A percentile compares a stretch with the other conserved stretches of the same genome.
phyloP scores from a whole-genome alignment of 768 basidiomycete species.

The Gymnopilus dilepis region DNA sequence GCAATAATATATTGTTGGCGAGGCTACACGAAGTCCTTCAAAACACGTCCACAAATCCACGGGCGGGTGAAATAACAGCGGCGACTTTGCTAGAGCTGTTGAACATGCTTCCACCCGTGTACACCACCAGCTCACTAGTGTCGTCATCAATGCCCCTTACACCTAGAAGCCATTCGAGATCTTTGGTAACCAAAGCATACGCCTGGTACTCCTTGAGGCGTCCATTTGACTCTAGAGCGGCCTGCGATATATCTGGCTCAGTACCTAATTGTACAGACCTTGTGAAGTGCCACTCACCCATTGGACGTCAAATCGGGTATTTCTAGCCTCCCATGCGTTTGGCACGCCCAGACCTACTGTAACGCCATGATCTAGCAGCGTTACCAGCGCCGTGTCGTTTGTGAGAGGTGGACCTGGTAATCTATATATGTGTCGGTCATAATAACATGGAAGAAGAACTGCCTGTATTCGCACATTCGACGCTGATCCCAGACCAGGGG shows the following conservation, averaged over 20 bases:
- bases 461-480: slow-evolving; percentile 54
- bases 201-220: slow-evolving; percentile 46
- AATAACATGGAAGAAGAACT: background rate
- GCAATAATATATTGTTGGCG: slow-evolving; percentile 9
- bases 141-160: slow-evolving; percentile 45
- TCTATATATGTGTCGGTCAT: slow-evolving; percentile 35
- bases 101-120: slow-evolving; percentile 62
- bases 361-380: slow-evolving; percentile 73
- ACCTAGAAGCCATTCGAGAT: slow-evolving; percentile 47
- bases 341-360: slow-evolving; percentile 74
- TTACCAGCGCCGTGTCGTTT: slow-evolving; percentile 62
- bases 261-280: background rate
- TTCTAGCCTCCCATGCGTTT: slow-evolving; percentile 76
- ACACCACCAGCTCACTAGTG: slow-evolving; percentile 64
- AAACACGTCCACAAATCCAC: slow-evolving; percentile 56
- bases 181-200: slow-evolving; percentile 49
- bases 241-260: slow-evolving; percentile 35
- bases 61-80: slow-evolving; percentile 59
- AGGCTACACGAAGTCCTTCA: slow-evolving; percentile 24
- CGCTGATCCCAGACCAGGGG: slow-evolving; percentile 75
- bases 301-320: slow-evolving; percentile 75
- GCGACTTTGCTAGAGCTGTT: slow-evolving; percentile 58
- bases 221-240: slow-evolving; percentile 52
- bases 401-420: slow-evolving; percentile 79
- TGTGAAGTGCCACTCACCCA: slow-evolving; percentile 62